A percentile compares a stretch with the other conserved stretches of the same genome.
These are phyloP conservation scores for Pseudomassariella vexata DNA, from an alignment of 2,329 filamentous ascomycete species.

Conservation along the genomic window DNA sequence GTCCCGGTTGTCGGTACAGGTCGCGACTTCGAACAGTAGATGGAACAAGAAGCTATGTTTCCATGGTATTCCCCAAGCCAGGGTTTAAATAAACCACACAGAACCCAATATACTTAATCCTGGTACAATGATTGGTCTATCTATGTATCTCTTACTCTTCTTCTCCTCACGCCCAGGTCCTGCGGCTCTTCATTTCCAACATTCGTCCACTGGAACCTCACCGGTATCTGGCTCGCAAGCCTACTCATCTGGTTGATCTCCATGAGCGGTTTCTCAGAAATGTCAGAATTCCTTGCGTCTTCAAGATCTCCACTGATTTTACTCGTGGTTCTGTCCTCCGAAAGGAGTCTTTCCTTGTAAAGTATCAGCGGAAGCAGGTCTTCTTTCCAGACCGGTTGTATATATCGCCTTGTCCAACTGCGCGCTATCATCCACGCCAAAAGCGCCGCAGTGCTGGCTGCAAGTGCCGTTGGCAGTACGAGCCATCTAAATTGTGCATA, in stretches of 20 bases:
- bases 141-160: too few species aligned
- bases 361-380: slow-evolving; percentile 4
- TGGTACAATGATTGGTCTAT: too few species aligned
- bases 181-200: too few species aligned
- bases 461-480: slow-evolving; percentile 8
- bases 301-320: too few species aligned
- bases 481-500: slow-evolving; percentile 11
- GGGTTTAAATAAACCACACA: too few species aligned
- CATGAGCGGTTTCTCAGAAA: not conserved
- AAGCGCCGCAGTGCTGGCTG: slow-evolving; percentile 8
- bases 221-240: not conserved
- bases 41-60: too few species aligned
- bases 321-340: too few species aligned
- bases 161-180: too few species aligned
- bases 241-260: not conserved
- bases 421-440: slow-evolving; percentile 8
- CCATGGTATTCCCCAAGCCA: too few species aligned
- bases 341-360: slow-evolving; percentile 1
- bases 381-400: slow-evolving; percentile 5
- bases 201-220: slow-evolving; percentile 1
- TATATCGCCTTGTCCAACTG: not conserved
- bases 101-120: too few species aligned
- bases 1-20: too few species aligned
- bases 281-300: not conserved
- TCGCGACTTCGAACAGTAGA: too few species aligned